phyloP scores from a whole-genome alignment of 306 rosid genomes.

The Glycine soja region DNA sequence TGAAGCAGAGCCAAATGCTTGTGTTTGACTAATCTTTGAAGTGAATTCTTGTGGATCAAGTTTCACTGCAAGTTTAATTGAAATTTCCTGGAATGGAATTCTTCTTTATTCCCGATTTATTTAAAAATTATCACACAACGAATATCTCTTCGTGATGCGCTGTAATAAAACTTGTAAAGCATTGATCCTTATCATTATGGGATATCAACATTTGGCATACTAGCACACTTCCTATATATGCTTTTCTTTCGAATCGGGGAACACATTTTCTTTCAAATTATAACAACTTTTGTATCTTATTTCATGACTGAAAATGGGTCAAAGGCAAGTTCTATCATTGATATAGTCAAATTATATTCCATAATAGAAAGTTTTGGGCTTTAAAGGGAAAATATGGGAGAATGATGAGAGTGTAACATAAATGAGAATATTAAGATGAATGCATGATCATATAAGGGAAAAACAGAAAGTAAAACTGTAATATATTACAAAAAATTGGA shows the following conservation, averaged over 20 bases:
- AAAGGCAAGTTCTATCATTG: neutral
- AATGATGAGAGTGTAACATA: too few species aligned
- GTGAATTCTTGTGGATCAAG: slow-evolving; percentile 14
- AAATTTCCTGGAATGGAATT: neutral
- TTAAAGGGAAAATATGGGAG: too few species aligned
- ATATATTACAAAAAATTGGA: too few species aligned
- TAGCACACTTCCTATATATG: neutral
- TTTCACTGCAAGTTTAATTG: neutral
- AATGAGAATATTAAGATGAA: too few species aligned
- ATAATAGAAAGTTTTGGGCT: too few species aligned
- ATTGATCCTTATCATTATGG: neutral
- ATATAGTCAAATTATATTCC: too few species aligned
- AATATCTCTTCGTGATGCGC: slow-evolving; percentile 2
- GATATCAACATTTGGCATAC: neutral
- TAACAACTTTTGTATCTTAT: neutral
- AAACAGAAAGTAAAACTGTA: too few species aligned
- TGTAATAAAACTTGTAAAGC: slow-evolving; percentile 6
- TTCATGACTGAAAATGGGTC: neutral
- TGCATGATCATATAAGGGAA: too few species aligned
- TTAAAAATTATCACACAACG: neutral
- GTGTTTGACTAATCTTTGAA: slow-evolving; percentile 39
- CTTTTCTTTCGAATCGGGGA: neutral
- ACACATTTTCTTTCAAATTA: neutral
- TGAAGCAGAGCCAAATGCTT: slow-evolving; percentile 36
- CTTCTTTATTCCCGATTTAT: slow-evolving; percentile 27